A percentile compares a stretch with the other conserved stretches of the same genome.
Conservation (phyloP, 257 asterid genomes). For the Mentha longifolia region DNA sequence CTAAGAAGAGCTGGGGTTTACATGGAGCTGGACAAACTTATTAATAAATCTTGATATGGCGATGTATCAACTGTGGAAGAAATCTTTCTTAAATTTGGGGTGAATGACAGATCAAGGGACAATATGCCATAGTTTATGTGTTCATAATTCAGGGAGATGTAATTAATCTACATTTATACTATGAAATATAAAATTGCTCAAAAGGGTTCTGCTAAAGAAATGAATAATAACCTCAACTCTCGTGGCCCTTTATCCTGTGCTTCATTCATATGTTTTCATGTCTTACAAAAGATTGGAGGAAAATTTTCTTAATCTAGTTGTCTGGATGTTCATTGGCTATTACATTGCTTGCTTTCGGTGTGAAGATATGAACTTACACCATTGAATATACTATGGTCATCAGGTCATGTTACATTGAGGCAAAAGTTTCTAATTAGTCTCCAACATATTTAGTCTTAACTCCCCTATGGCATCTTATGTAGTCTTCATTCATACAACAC, state of each 20-base stretch:
- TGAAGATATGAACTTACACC: no score
- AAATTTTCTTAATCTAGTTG: slow-evolving; percentile 10
- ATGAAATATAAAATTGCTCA: not conserved
- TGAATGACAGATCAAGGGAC: not conserved
- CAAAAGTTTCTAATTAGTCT: slow-evolving; percentile 9
- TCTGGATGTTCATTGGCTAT: slow-evolving; percentile 18
- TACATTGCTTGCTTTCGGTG: not conserved
- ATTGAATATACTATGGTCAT: no score
- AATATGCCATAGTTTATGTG: not conserved
- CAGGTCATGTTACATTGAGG: no score
- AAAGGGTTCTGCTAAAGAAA: not conserved
- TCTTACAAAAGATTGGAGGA: not conserved
- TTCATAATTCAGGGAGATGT: slow-evolving; percentile 5
- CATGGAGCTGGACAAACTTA: not conserved
- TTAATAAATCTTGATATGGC: not conserved
- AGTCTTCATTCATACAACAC: not conserved
- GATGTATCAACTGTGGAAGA: not conserved
- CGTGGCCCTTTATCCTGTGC: not conserved
- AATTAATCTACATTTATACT: not conserved
- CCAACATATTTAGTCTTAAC: slow-evolving; percentile 6
- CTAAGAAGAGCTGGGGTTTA: not conserved
- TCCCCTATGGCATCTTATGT: no score
- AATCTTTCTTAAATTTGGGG: not conserved
- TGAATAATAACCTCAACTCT: not conserved
- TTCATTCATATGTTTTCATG: slow-evolving; percentile 8